phyloP scores from a whole-genome alignment of 2,329 filamentous ascomycete species.

The Fusarium pseudograminearum region DNA sequence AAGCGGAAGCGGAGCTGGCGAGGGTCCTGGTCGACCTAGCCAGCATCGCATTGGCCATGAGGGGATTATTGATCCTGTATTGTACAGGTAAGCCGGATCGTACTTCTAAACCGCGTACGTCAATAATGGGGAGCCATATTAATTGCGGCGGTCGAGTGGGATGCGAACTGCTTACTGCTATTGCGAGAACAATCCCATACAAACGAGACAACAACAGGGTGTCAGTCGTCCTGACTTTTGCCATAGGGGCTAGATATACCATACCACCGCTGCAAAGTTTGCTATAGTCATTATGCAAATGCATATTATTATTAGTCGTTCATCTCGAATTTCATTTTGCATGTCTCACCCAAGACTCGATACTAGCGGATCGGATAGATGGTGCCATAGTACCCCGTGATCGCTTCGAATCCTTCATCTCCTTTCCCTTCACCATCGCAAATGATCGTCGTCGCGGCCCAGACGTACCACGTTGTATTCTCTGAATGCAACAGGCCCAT shows the following conservation, averaged over 20 bases:
- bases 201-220: neutral
- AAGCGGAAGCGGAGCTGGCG: conserved; percentile 35
- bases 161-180: neutral
- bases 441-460: conserved; percentile 18
- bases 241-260: neutral
- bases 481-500: conserved; percentile 5
- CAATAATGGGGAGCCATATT: neutral
- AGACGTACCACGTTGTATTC: conserved; percentile 22
- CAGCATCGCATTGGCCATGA: conserved; percentile 37
- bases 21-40: conserved; percentile 17
- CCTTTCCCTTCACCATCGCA: conserved; percentile 20
- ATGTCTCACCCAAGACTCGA: conserved; percentile 1
- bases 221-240: neutral
- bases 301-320: conserved; percentile 2
- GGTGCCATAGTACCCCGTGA: conserved; percentile 35
- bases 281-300: neutral
- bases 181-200: conserved; percentile 16
- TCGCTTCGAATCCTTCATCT: conserved; percentile 33
- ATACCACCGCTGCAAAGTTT: neutral
- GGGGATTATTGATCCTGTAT: conserved; percentile 29
- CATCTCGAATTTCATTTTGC: neutral
- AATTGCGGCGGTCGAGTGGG: neutral
- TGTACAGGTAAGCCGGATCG: neutral
- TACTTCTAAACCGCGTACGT: neutral
- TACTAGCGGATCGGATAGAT: conserved; percentile 23